Conservation (phyloP, 2,329 filamentous ascomycete species). For the Pseudogymnoascus sp. region DNA sequence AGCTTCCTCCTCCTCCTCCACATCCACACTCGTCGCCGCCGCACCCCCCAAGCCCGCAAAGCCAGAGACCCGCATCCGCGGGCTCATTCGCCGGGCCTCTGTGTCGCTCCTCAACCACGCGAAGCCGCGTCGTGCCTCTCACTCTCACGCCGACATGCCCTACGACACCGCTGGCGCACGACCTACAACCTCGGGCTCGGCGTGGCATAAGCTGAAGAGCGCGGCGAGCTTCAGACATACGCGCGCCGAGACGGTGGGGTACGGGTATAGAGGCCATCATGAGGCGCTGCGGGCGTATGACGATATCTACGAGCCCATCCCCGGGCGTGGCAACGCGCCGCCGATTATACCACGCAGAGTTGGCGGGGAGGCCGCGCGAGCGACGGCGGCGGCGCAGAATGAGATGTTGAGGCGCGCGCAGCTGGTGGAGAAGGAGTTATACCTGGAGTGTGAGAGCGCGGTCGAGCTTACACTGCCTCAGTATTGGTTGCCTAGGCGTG, state of each 20-base stretch:
- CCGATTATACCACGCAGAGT: conserved; percentile 54
- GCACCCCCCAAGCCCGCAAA: conserved; percentile 40
- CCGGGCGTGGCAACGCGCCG: conserved; percentile 42
- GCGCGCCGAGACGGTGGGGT: conserved; percentile 12
- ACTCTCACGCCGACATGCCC: conserved; percentile 20
- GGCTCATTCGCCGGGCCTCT: conserved; percentile 49
- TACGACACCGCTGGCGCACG: conserved; percentile 27
- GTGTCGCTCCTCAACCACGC: conserved; percentile 46
- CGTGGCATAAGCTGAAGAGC: conserved; percentile 26
- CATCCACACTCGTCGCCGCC: neutral
- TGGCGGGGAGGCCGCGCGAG: conserved; percentile 54
- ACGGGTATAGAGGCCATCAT: neutral
- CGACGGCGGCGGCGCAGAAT: conserved; percentile 52
- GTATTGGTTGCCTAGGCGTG: conserved; percentile 27
- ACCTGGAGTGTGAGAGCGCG: conserved; percentile 56
- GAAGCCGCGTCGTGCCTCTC: conserved; percentile 41
- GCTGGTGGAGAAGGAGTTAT: conserved; percentile 36
- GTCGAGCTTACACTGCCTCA: conserved; percentile 44
- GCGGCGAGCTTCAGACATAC: conserved; percentile 28
- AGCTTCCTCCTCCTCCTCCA: conserved; percentile 38
- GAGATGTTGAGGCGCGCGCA: conserved; percentile 32
- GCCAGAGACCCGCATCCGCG: conserved; percentile 40
- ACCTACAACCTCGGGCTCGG: conserved; percentile 23
- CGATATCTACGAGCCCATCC: conserved; percentile 17
- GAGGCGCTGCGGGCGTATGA: neutral